Evolutionary conservation across 2,329 filamentous ascomycete species (phyloP), one percentile per base, ranked within the genome.

Genomic region (Exophiala spinifera): DNA sequence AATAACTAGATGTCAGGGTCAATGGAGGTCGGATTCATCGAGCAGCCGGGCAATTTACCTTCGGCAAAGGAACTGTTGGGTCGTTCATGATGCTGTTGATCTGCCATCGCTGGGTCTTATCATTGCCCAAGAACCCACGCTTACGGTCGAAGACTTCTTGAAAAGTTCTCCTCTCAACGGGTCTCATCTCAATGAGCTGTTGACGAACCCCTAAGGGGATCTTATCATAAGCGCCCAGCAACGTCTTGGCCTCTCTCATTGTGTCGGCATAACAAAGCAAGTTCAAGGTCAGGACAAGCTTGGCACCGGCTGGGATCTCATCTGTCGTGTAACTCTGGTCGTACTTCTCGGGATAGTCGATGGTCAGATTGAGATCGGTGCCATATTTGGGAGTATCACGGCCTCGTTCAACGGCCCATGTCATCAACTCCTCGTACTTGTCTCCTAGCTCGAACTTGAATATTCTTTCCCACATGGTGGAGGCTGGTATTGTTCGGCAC

Each of bases 371-470:
- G 13, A 49, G 33, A 21, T 49, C 47, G 15, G 47, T 49, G 2
- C 47, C 34, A 49, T 49, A 49, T 36, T 42, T 49, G 11, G 47
- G 47, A 20, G 47, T 49, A 28, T 39, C 34, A 25, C 34, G 33
- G 3, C 47, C 47, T 13, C 47, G 13, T 15, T 49, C 47, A 10
- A 49, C 43, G 10, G 28, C 21, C 20, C 21, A 49, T 20, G 47
- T 42, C 47, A 49, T 49, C 47, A 49, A 40, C 7, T 39, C 47
- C 19, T 49, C 33, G 47, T 40, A 49, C 33, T 49, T 40, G 34
- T 49, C 34, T 8, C 47, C 19, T 10, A 49, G 10, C 20, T 49
- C 47, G 19, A 49, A 49, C 34, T 40, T 42, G 34, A 49, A 40
- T 1, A 25, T 39, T 21, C 47, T n/a, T 31, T 49, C 33, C 47